Percentiles rank a stretch among this genome's conserved stretches.
Conservation (phyloP, 73 alveolate genomes). For the Uronychia setigera region DNA sequence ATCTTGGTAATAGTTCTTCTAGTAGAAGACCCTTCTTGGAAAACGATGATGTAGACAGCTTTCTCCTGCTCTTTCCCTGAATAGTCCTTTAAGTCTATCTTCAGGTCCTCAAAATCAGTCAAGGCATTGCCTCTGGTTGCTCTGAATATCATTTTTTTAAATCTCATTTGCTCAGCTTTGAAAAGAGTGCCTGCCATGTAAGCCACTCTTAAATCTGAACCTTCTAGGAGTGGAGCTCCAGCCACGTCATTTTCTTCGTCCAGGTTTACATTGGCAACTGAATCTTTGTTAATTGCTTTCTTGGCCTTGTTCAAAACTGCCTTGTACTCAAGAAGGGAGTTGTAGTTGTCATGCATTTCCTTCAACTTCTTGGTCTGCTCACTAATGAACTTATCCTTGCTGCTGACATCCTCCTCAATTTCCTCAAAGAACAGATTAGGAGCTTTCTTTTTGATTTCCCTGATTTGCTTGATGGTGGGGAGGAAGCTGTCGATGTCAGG, state of each 20-base stretch:
- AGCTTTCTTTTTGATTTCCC: slow-evolving; percentile 37
- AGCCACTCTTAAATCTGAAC: slow-evolving; percentile 11
- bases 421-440: slow-evolving; percentile 56
- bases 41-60: slow-evolving; percentile 73
- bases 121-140: slow-evolving; percentile 91
- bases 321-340: slow-evolving; percentile 43
- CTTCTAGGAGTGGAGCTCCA: slow-evolving; percentile 41
- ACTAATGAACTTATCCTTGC: slow-evolving; percentile 48
- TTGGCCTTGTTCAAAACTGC: slow-evolving; percentile 39
- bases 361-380: slow-evolving; percentile 44
- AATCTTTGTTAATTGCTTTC: not conserved
- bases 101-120: slow-evolving; percentile 76
- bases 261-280: not conserved
- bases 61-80: slow-evolving; percentile 22
- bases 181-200: slow-evolving; percentile 82
- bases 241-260: slow-evolving; percentile 36
- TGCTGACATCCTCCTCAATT: slow-evolving; percentile 47
- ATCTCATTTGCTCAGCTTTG: slow-evolving; percentile 84
- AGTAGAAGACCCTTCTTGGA: slow-evolving; percentile 59
- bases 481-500: slow-evolving; percentile 43
- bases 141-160: slow-evolving; percentile 89
- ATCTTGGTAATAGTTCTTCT: slow-evolving; percentile 65
- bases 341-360: slow-evolving; percentile 46
- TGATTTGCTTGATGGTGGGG: slow-evolving; percentile 19
- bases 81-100: slow-evolving; percentile 27